phyloP scores from a whole-genome alignment of 2,329 filamentous ascomycete species.

The Colletotrichum tofieldiae region DNA sequence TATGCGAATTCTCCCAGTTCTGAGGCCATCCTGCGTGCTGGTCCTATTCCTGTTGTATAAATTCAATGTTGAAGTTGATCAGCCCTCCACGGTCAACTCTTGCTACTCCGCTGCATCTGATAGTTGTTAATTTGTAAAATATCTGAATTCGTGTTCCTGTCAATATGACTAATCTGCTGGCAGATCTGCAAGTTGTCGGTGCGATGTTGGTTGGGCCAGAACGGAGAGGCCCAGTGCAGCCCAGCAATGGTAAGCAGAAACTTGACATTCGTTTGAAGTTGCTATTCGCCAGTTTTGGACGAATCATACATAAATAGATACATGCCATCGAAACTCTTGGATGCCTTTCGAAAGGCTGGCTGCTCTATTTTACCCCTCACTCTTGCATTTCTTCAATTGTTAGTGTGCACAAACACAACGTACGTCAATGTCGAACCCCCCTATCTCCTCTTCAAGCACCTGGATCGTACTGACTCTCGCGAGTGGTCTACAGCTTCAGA shows the following conservation, averaged over 20 bases:
- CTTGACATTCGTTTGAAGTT: no score
- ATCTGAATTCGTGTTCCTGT: fast-evolving
- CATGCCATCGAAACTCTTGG: no score
- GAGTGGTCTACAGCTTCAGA: no score
- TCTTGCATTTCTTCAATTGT: no score
- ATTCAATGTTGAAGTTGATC: neutral
- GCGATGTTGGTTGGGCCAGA: neutral
- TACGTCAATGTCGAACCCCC: neutral
- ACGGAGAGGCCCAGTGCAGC: neutral
- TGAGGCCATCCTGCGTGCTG: neutral
- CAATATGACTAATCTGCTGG: neutral
- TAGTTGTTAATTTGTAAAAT: no score
- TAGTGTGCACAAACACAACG: neutral
- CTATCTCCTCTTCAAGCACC: neutral
- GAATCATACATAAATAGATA: no score
- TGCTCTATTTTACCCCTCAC: neutral
- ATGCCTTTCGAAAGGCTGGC: neutral
- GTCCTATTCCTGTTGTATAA: neutral
- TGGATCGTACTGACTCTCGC: no score
- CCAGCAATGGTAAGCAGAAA: neutral
- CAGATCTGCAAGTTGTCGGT: neutral
- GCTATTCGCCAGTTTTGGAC: no score
- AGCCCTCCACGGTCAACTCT: neutral
- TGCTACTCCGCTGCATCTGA: neutral
- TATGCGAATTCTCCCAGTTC: neutral